Base-by-base conservation (phyloP, 2,329 filamentous ascomycete species). In the Sclerotinia sclerotiorum region DNA sequence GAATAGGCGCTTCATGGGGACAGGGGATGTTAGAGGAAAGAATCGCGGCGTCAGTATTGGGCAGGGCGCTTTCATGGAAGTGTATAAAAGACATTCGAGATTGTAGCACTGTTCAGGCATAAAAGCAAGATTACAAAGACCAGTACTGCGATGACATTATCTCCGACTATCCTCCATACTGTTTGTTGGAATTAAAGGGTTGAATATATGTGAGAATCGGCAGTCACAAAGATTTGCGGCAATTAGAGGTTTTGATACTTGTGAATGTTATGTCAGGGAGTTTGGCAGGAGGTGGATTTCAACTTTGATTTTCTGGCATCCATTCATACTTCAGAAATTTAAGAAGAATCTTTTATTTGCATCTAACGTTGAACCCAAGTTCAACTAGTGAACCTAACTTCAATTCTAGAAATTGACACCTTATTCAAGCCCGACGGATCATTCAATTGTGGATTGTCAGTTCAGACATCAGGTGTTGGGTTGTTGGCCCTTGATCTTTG, bases 31-130 rank as follows among this genome's bases (percentile, higher is more conserved):
- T 27, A 35, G 51, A 19, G 35, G 42, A 68, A 54, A 32, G 56
- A 65, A n/a, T n/a, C 29, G 35, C 24, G 55, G 54, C n/a, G 57
- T 68, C 49, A 63, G 64, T 46, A 56, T 63, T 51, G 44, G 56
- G 46, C 65, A 44, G 62, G 60, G n/a, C 56, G 63, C 65, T 39
- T 52, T 68, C 58, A 67, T 68, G 62, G 48, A 69, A 70, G 68
- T 76, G 75, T 77, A 77, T 72, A 76, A 74, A 75, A 75, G 70
- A 72, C 68, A 71, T 70, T 62, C 46, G 57, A 49, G 60, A 66
- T 42, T 55, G 55, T 67, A 73, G 72, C 71, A 76, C 68, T 51
- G 71, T 68, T 44, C 70, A 65, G 61, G 46, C 60, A 61, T 68
- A 52, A 52, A 67, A 51, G 35, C 57, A 63, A 46, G 24, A 68